Base-by-base conservation (phyloP, 768 basidiomycete species). In the Mrakia frigida region DNA sequence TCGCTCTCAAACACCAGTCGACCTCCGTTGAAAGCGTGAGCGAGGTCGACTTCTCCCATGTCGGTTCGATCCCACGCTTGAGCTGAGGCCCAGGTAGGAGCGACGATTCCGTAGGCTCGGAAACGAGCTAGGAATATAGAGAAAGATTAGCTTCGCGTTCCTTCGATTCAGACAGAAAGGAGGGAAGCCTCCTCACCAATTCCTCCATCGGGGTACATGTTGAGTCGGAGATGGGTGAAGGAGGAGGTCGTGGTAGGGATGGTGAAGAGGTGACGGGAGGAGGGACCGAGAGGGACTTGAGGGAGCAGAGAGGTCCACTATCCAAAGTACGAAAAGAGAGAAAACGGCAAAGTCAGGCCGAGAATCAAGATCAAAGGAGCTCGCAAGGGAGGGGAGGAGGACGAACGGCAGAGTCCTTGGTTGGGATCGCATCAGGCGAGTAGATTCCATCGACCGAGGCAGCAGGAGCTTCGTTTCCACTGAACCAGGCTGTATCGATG, bases 181-280 rank as follows among this genome's bases (percentile, higher is more conserved):
- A 56, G n/a, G 16, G 82, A 80, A 74, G 86, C 84, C 37, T 82
- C 78, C 52, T 91, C 90, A 72, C 92, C 94, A 82, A 98, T 94
- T 3, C 97, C 97, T 56, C 97, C 97, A 81, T 99, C 97, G 3
- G 97, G 97, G 84, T 94, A 93, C 88, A 96, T 94, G 79, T 91
- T 90, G 33, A 99, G 88, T 83, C 92, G 97, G 76, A 99, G 89
- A 83, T 91, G 91, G 78, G 90, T 95, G 75, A 81, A 81, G 16
- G 87, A 86, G 18, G 83, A 81, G 2, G 82, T 74, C 0, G 88
- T 88, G 18, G 85, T 81, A 23, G 88, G 77, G 81, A 94, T 86
- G 77, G 87, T 87, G 87, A 98, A 98, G 46, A 98, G 86, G 82
- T 99, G 97, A 73, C 90, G 87, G n/a, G 91, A 90, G 78, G 87